These are phyloP conservation scores for Trapa bicornis DNA, from an alignment of 345 rosid genomes.

Conservation along the genomic window DNA sequence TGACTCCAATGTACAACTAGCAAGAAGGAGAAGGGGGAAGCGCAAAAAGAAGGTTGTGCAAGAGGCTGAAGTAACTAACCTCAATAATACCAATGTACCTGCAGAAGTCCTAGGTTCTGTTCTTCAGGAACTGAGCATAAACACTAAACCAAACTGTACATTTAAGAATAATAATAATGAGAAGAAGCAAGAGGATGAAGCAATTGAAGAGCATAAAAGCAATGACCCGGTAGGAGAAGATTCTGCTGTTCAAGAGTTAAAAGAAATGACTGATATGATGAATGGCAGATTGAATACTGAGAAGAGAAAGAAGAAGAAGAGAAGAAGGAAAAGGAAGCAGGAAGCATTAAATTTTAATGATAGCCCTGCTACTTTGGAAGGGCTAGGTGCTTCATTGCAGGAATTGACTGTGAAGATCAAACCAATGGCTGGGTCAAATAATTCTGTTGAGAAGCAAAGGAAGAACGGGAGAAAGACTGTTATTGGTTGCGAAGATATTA, in stretches of 20 bases:
- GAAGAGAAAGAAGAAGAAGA: not conserved
- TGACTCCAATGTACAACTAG: not conserved
- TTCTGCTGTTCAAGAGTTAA: slow-evolving; percentile 2
- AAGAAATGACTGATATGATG: not conserved
- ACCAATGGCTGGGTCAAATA: not conserved
- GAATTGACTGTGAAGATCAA: not conserved
- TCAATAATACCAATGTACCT: not conserved
- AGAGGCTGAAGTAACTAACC: not conserved
- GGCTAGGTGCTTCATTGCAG: not conserved
- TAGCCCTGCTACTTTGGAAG: not conserved
- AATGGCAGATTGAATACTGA: not conserved
- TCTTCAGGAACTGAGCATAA: not conserved
- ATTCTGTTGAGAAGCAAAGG: not conserved
- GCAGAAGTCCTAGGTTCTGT: not conserved
- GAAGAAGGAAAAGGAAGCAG: not conserved
- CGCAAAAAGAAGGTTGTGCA: not conserved
- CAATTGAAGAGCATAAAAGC: not conserved
- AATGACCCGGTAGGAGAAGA: not conserved
- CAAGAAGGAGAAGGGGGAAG: not conserved
- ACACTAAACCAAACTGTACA: not conserved
- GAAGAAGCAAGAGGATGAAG: not conserved
- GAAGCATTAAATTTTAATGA: not conserved
- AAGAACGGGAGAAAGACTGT: not conserved
- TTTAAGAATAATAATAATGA: not conserved
- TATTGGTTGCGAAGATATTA: not conserved